Evolutionary conservation across 2,329 filamentous ascomycete genomes (phyloP), one percentile per base, ranked within the genome.

Genomic region (Hypoxylon sp.): DNA sequence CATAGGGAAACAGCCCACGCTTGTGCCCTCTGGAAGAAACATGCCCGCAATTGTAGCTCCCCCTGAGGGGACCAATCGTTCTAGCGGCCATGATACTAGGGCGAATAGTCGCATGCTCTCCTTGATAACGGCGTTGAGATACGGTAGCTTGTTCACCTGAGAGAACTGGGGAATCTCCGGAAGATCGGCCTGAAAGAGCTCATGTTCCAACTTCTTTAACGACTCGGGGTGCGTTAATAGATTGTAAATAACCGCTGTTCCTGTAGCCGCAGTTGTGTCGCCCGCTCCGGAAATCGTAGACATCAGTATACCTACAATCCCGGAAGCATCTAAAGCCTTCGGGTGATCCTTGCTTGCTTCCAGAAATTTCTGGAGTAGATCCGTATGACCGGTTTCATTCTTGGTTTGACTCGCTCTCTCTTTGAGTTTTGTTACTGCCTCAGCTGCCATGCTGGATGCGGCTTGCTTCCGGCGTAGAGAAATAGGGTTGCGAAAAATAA

Each of bases 141-240:
- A 75, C 9, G 73, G 73, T n/a, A 75, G 34, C 52, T 68, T 71
- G 41, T 45, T 60, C 2, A 72, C 67, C 14, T 74, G 66, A 1
- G 68, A 56, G 32, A 65, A 73, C 14, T 60, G 19, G 14, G 72
- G 73, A 11, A 75, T 67, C 28, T 66, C 68, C 0, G 67, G 55
- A 14, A 75, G 41, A 1, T 62, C 51, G 5, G 70, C 69, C 19
- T 58, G 49, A 0, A 46, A 30, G 9, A 75, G 60, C 25, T 75
- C 72, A 2, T 60, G 60, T 52, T 72, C 67, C 3, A 75, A 61
- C 50, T 67, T 67, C 69, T 88, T 83, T 34, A 91, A 78, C 14
- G 77, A 77, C 60, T 85, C 80, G 6, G 91, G 91, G 72, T 73
- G 68, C 19, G 65, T 69, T 9, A 92, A 6, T 9, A 90, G 2